Base-by-base conservation (phyloP, 352 stramenopile genomes). In the Phytophthora ramorum region DNA sequence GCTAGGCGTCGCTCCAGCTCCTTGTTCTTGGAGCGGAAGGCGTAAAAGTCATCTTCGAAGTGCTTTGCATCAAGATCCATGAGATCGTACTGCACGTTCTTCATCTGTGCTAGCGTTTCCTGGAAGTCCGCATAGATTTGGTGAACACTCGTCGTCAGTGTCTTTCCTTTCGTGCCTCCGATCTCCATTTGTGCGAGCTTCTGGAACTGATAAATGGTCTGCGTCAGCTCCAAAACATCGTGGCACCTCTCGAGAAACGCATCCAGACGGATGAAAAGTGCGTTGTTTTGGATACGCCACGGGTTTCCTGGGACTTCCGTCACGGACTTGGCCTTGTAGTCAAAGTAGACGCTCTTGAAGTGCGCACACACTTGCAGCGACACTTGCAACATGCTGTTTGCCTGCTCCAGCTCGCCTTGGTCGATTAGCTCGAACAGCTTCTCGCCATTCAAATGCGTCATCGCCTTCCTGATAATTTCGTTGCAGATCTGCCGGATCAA, bases 1-100 rank as follows among this genome's bases (percentile, higher is more conserved):
- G 89, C 88, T 19, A 98, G 63, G 2, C 92, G 77, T 0, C 87
- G 71, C 69, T 98, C 89, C 5, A 97, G 73, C 66, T 97, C 90
- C 49, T 97, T 97, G 53, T 95, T 95, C 32, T 87, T 86, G 30
- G 70, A 89, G 4, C 92, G 82, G 43, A 98, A 98, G 7, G 88
- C 83, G 66, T 97, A 97, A 41, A 97, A 97, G 46, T 96, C 81
- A 59, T 97, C 86, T 51, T 98, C 91, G 64, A 98, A 98, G 65
- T 87, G 70, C 66, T 95, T 96, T 16, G 87, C 86, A 58, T 97
- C 89, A 5, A 98, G 63, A 49, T 98, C 90, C 75, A 98, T 87
- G 0, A 98, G 69, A 35, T 97, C 92, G 58, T 97, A 97, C 16
- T 79, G 78, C 10, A 97, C 87, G 10, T 71, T 78, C 41, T 95